Conservation (phyloP, 352 stramenopile genomes). For the Globisporangium viniferum region DNA sequence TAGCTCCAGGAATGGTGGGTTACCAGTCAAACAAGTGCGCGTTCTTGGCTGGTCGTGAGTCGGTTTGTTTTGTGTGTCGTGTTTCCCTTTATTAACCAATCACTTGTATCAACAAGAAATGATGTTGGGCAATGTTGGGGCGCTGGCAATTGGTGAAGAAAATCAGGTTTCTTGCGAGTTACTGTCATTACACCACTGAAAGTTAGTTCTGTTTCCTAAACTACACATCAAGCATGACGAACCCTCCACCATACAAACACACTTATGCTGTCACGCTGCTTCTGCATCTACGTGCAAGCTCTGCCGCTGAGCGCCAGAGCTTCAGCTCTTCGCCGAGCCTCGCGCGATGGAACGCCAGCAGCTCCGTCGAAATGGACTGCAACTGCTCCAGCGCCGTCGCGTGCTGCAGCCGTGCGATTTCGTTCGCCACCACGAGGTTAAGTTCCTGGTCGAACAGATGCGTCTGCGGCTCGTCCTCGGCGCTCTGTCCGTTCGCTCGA, state of each 20-base stretch:
- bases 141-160: not conserved
- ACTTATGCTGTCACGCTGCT: not conserved
- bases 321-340: constrained; percentile 18
- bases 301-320: constrained; percentile 9
- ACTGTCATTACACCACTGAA: not conserved
- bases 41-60: not conserved
- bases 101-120: not conserved
- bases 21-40: not conserved
- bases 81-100: not conserved
- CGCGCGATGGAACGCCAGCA: constrained; percentile 21
- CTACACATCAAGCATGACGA: not conserved
- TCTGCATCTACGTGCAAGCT: not conserved
- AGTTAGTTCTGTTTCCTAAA: not conserved
- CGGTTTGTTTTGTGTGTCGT: not conserved
- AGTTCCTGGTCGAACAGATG: constrained; percentile 28
- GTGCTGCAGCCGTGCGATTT: constrained; percentile 1
- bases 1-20: not conserved
- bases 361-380: constrained; percentile 14
- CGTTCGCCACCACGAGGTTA: constrained; percentile 13
- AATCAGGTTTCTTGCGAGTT: too few relatives aligned
- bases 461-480: constrained; percentile 10
- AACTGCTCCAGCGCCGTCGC: constrained; percentile 1
- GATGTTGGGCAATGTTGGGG: too few relatives aligned
- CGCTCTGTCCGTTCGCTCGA: constrained; percentile 16
- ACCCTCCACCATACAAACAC: not conserved